phyloP scores from a whole-genome alignment of 495 filamentous ascomycete species.

The Aspergillus kassunensis region DNA sequence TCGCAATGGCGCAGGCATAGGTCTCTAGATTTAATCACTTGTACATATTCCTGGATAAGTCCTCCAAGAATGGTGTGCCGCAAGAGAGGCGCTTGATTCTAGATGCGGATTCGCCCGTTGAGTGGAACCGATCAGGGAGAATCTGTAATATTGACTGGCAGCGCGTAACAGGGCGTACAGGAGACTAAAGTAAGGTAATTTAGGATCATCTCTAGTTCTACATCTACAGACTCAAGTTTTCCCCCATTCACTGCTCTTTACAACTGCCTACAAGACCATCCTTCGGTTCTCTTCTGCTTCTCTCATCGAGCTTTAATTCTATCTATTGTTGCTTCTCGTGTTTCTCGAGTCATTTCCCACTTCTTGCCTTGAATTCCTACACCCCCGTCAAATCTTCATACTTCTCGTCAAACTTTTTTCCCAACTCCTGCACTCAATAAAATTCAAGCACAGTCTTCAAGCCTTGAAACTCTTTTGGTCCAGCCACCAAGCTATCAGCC shows the following conservation, averaged over 20 bases:
- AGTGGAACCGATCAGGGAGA: conserved; percentile 11
- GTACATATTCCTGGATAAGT: no score
- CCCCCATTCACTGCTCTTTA: conserved; percentile 25
- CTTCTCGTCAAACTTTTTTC: conserved; percentile 11
- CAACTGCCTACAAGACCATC: conserved; percentile 19
- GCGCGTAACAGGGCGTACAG: conserved; percentile 4
- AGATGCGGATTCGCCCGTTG: neutral
- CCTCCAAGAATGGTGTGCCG: no score
- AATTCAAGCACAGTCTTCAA: neutral
- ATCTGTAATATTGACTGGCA: conserved; percentile 3
- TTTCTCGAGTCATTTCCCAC: conserved; percentile 6
- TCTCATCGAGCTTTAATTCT: conserved; percentile 1
- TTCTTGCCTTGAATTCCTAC: no score
- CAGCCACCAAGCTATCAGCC: neutral
- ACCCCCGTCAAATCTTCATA: conserved; percentile 19
- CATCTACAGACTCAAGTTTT: conserved; percentile 34
- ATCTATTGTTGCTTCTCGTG: conserved; percentile 3
- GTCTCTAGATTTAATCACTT: no score
- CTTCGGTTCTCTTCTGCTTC: conserved; percentile 25
- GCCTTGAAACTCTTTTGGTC: conserved; percentile 3
- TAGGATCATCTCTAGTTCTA: conserved; percentile 3
- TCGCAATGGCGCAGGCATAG: no score
- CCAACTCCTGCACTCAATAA: neutral
- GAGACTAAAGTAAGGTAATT: conserved; percentile 3
- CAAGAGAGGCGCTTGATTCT: neutral